phyloP scores from a whole-genome alignment of 495 filamentous ascomycete species.

The Penicillium longicatenatum region DNA sequence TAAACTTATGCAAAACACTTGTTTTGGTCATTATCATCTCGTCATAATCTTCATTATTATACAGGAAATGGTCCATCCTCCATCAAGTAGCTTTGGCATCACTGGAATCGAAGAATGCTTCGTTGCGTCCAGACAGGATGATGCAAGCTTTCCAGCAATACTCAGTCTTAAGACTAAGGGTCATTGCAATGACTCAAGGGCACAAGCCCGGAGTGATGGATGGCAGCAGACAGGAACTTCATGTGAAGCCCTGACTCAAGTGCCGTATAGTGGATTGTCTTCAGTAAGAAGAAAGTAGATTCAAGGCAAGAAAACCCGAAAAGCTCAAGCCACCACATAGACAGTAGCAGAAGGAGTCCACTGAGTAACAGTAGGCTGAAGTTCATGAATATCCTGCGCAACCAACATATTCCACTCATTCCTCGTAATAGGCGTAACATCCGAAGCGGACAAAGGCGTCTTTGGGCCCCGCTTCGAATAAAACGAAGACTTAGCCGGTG shows the following conservation, averaged over 20 bases:
- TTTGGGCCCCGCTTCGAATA: conserved; percentile 39
- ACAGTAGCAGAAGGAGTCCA: conserved; percentile 48
- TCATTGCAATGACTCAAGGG: neutral
- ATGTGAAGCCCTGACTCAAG: neutral
- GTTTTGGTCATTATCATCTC: conserved; percentile 4
- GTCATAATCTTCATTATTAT: neutral
- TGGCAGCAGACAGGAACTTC: neutral
- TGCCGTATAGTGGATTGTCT: neutral
- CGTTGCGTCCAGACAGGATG: neutral
- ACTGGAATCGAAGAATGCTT: neutral
- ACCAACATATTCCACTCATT: conserved; percentile 52
- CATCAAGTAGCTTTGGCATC: neutral
- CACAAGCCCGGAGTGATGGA: neutral
- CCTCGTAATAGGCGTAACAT: conserved; percentile 49
- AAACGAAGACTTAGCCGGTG: conserved; percentile 21
- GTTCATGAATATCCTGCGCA: conserved; percentile 31
- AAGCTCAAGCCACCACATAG: conserved; percentile 35
- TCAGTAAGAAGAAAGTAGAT: too few species aligned
- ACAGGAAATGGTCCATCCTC: neutral
- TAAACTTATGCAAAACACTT: neutral
- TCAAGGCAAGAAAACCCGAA: neutral
- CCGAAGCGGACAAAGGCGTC: conserved; percentile 47
- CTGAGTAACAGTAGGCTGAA: conserved; percentile 43
- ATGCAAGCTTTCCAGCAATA: neutral
- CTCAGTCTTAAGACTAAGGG: neutral